Conservation (phyloP, 176 grass and related monocot genomes). For the Otatea glauca region DNA sequence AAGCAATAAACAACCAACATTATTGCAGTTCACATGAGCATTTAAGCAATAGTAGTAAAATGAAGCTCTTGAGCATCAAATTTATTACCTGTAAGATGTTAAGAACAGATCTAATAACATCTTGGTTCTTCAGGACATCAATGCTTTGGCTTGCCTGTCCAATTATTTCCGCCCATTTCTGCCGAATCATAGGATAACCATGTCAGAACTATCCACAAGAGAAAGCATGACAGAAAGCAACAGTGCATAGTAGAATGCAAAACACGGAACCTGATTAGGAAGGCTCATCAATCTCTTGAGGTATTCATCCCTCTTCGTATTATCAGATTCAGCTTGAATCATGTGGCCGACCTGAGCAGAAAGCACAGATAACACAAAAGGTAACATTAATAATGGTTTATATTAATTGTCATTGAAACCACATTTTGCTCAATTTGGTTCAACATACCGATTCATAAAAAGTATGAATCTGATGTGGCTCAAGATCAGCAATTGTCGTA, state of each 20-base stretch:
- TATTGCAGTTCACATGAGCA: slow-evolving; percentile 7
- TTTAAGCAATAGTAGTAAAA: slow-evolving; percentile 10
- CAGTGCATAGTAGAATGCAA: slow-evolving; percentile 28
- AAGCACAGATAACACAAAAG: slow-evolving; percentile 26
- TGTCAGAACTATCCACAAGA: slow-evolving; percentile 33
- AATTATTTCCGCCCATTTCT: slow-evolving; percentile 99
- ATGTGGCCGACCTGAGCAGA: slow-evolving; percentile 86
- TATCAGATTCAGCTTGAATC: slow-evolving; percentile 99
- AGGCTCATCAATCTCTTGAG: slow-evolving; percentile 99
- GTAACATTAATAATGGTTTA: slow-evolving; percentile 12
- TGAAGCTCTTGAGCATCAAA: slow-evolving; percentile 14
- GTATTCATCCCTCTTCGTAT: slow-evolving; percentile 94
- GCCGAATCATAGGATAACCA: slow-evolving; percentile 38
- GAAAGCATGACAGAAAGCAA: slow-evolving; percentile 16
- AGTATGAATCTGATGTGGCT: slow-evolving; percentile 98
- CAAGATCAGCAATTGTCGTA: slow-evolving; percentile 88
- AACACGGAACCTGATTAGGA: slow-evolving; percentile 78
- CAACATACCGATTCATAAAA: slow-evolving; percentile 98
- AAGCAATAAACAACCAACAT: background rate
- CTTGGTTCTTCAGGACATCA: slow-evolving; percentile 96
- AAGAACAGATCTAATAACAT: slow-evolving; percentile 98
- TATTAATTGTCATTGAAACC: slow-evolving; percentile 7
- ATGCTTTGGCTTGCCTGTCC: slow-evolving; percentile 94
- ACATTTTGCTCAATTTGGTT: background rate
- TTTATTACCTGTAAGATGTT: slow-evolving; percentile 93